Base-by-base conservation (phyloP, 2,329 filamentous ascomycete genomes). In the Epicoccum nigrum region DNA sequence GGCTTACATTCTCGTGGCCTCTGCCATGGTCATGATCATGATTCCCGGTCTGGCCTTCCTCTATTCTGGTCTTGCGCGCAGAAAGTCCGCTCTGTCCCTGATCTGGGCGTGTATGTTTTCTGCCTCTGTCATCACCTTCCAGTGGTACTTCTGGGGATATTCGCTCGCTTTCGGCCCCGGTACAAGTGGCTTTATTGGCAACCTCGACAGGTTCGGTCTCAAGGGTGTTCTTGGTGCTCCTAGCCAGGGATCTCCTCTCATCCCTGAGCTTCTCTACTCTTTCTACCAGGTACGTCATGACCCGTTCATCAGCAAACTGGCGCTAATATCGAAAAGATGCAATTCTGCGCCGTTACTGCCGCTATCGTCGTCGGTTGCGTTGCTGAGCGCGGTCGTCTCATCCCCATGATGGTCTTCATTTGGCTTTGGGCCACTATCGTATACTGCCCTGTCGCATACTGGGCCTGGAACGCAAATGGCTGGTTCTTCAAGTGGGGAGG, bases 131-230 rank as follows among this genome's bases (percentile, higher is more conserved):
- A 83, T 97, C 73, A 88, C 90, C 49, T 97, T 99, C 80, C 94
- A 99, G 79, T 99, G 94, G 94, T 97, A 97, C 71, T 97, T 99
- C 75, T 97, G 94, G 93, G 94, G 94, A 30, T 99, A 96, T 76
- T 96, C 93, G 12, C 81, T 99, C 55, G 92, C 93, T 44, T 97
- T 97, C 77, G 94, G 89, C 68, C 81, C 83, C 34, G 89, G 87
- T 4, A 91, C 84, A 62, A 97, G 90, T 77, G 88, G 90, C 45
- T 97, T 89, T 78, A 97, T 99, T 69, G 94, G 94, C 47, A 86
- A 97, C 73, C 78, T 99, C 48, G 83, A 86, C 63, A 89, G 95
- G 74, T 96, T 97, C 65, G 94, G 92, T 55, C 82, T 99, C 64
- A 87, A 85, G 81, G 90, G 92, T 69, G 90, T 91, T 2, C 82